phyloP scores from a whole-genome alignment of 2,329 filamentous ascomycete genomes.

The Coniochaeta prunicola region DNA sequence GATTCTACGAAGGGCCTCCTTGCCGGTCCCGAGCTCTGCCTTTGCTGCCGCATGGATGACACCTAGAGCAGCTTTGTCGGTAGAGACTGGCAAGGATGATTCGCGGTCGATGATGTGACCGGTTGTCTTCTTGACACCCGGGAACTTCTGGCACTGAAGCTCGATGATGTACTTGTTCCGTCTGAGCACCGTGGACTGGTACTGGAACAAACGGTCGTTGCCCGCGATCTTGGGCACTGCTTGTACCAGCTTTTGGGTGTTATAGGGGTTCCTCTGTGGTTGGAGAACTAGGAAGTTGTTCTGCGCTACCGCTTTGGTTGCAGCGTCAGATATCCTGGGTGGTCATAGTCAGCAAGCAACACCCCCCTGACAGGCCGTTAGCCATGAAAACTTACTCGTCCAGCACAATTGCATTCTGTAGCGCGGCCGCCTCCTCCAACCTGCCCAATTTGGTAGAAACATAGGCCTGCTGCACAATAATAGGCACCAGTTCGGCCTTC shows the following conservation, averaged over 20 bases:
- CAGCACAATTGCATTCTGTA: conserved; percentile 55
- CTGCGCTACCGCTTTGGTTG: conserved; percentile 58
- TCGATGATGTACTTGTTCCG: conserved; percentile 59
- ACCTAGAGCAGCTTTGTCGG: conserved; percentile 27
- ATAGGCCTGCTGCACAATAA: conserved; percentile 69
- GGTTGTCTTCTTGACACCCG: conserved; percentile 48
- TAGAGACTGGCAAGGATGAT: conserved; percentile 16
- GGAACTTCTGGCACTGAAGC: conserved; percentile 60
- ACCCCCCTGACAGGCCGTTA: not conserved
- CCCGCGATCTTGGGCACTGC: conserved; percentile 42
- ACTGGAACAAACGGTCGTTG: conserved; percentile 62
- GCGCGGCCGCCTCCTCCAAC: conserved; percentile 53
- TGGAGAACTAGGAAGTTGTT: conserved; percentile 51
- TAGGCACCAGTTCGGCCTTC: conserved; percentile 65
- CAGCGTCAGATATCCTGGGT: conserved; percentile 57
- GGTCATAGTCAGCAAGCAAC: not conserved
- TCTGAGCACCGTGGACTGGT: conserved; percentile 55
- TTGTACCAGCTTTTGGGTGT: conserved; percentile 55
- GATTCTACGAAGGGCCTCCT: conserved; percentile 62
- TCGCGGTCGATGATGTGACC: conserved; percentile 28
- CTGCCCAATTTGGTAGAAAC: conserved; percentile 62
- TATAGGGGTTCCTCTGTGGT: conserved; percentile 54
- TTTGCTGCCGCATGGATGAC: conserved; percentile 65
- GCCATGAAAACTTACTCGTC: conserved; percentile 44
- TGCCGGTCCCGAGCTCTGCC: conserved; percentile 54